phyloP scores from a whole-genome alignment of 495 filamentous ascomycete species.

The Bathelium albidoporum region DNA sequence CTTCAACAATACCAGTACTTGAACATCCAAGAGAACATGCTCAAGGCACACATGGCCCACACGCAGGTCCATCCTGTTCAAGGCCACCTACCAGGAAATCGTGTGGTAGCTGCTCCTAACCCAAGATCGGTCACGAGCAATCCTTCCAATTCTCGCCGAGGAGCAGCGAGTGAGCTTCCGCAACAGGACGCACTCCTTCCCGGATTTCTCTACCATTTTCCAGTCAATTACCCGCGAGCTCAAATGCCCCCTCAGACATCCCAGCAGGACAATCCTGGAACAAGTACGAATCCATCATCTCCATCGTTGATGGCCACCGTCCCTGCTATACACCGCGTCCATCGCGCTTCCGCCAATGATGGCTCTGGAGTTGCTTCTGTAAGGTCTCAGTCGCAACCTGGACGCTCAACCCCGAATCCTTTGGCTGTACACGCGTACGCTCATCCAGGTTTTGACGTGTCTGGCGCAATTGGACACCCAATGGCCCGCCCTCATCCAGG shows the following conservation, averaged over 20 bases:
- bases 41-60: slow-evolving; percentile 40
- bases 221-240: slow-evolving; percentile 36
- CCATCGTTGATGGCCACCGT: slow-evolving; percentile 44
- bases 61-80: slow-evolving; percentile 34
- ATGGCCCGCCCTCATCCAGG: background rate
- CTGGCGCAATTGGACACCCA: slow-evolving; percentile 10
- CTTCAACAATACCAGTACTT: slow-evolving; percentile 54
- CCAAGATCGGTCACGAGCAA: slow-evolving; percentile 4
- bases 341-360: slow-evolving; percentile 47
- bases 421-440: slow-evolving; percentile 27
- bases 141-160: slow-evolving; percentile 29
- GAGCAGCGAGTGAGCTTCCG: slow-evolving; percentile 21
- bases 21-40: slow-evolving; percentile 54
- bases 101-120: background rate
- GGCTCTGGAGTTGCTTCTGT: slow-evolving; percentile 42
- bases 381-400: slow-evolving; percentile 58
- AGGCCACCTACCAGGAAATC: slow-evolving; percentile 11
- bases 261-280: slow-evolving; percentile 22
- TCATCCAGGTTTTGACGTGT: slow-evolving; percentile 21
- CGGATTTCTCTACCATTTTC: slow-evolving; percentile 41
- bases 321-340: slow-evolving; percentile 48
- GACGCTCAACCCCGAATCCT: slow-evolving; percentile 42
- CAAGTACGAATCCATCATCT: slow-evolving; percentile 51
- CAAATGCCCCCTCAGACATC: slow-evolving; percentile 35
- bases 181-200: slow-evolving; percentile 39